Base-by-base conservation (phyloP, 2,329 filamentous ascomycete species). In the Phyllosticta paracitricarpa region DNA sequence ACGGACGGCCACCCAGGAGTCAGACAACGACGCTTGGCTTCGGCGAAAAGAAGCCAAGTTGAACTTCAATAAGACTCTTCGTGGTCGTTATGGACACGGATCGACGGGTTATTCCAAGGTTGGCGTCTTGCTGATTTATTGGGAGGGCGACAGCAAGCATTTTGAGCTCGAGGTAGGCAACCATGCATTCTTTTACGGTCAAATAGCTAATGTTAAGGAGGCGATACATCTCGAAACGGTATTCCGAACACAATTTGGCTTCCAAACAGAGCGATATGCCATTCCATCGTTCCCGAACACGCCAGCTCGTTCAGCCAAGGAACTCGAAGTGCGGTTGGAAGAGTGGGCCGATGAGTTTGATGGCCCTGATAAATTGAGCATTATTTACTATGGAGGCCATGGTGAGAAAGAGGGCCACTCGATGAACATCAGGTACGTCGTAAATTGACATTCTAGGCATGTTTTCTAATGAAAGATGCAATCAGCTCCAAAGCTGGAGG, bases 331-430 rank as follows among this genome's bases (percentile, higher is more conserved):
- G 8, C 26, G 58, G 51, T 22, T 66, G 19, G 14, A 58, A 3
- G 57, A 54, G 2, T 66, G 64, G 59, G 40, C 55, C 12, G 8
- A 59, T n/a, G 26, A 57, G 19, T 66, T 58, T 30, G 59, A 65
- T 8, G 60, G 58, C 9, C 61, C 62, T 4, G 25, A 60, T 3
- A 66, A 64, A 51, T 30, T 66, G 14, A 62, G 64, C 55, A 66
- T 66, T 10, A 65, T 66, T 9, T 66, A 66, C 57, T 66, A 66
- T 24, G 65, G 61, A 6, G 63, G 65, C 6, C 65, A 66, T 57
- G 65, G 58, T 17, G 54, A 60, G 10, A 57, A 53, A 26, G 30
- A 26, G 12, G 61, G 57, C 26, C 54, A 35, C 12, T 40, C 9
- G 40, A 64, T 8, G 64, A 58, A 3, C 10, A 59, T 26, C 10